phyloP scores from a whole-genome alignment of 805 yeast genomes.

The Saccharomyces kudriavzevii region DNA sequence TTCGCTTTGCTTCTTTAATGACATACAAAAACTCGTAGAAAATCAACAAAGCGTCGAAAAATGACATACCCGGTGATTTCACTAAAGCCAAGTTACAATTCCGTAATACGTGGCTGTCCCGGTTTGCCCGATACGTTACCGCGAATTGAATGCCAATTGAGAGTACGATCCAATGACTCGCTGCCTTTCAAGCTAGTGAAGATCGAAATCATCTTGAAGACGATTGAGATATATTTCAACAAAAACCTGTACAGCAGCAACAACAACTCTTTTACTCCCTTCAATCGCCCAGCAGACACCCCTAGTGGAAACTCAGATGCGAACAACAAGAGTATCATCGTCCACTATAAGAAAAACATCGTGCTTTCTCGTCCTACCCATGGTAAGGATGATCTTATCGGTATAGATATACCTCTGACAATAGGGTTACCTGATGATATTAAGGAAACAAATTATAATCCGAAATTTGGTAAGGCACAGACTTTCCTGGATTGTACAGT shows the following conservation, averaged over 20 bases:
- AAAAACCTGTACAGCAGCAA: conserved; percentile 31
- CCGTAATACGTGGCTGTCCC: conserved; percentile 59
- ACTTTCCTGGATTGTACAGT: conserved; percentile 37
- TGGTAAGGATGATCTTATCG: conserved; percentile 30
- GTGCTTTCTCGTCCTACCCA: conserved; percentile 13
- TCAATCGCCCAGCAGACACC: background rate
- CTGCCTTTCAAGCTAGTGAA: conserved; percentile 40
- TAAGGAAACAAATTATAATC: conserved; percentile 43
- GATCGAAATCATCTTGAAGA: conserved; percentile 41
- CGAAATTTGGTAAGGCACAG: conserved; percentile 39
- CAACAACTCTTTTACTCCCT: conserved; percentile 22
- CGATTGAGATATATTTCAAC: conserved; percentile 32
- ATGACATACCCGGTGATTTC: conserved; percentile 30
- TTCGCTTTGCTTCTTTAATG: background rate
- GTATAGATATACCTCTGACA: conserved; percentile 52
- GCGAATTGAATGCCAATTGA: conserved; percentile 48
- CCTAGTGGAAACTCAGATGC: background rate
- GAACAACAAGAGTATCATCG: conserved; percentile 15
- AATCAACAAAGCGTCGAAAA: background rate
- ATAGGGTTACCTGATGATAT: conserved; percentile 49
- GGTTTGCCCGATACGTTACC: conserved; percentile 59
- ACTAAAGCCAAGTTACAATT: conserved; percentile 43
- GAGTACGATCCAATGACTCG: conserved; percentile 45
- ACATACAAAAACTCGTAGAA: background rate
- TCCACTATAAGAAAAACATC: conserved; percentile 29